A percentile compares a stretch with the other conserved stretches of the same genome.
Conservation (phyloP, 2,329 filamentous ascomycete genomes). For the Hymenoscyphus linearis region DNA sequence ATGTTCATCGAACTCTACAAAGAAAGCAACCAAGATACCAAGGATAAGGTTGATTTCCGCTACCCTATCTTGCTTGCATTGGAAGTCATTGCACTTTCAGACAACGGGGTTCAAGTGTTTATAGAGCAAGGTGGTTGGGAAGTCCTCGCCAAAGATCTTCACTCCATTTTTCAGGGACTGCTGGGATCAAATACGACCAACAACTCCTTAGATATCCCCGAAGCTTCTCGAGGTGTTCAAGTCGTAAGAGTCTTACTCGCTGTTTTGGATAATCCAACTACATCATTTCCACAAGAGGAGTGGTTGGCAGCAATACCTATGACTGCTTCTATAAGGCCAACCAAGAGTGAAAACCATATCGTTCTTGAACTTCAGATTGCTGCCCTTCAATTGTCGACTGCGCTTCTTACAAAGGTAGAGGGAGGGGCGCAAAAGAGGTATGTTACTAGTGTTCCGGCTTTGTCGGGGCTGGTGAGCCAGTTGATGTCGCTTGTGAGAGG, state of each 20-base stretch:
- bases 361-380: constrained; percentile 46
- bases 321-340: constrained; percentile 37
- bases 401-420: constrained; percentile 43
- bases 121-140: constrained; percentile 50
- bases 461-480: constrained; percentile 44
- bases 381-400: constrained; percentile 50
- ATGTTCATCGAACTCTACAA: constrained; percentile 60
- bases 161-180: constrained; percentile 37
- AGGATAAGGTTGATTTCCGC: constrained; percentile 55
- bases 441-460: constrained; percentile 44
- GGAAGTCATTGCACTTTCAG: constrained; percentile 49
- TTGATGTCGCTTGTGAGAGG: constrained; percentile 30
- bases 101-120: constrained; percentile 37
- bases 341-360: constrained; percentile 8
- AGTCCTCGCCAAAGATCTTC: constrained; percentile 46
- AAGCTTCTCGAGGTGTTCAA: constrained; percentile 46
- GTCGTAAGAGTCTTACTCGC: constrained; percentile 51
- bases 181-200: constrained; percentile 5
- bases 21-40: constrained; percentile 14
- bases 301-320: constrained; percentile 53
- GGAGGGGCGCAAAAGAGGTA: constrained; percentile 46
- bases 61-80: constrained; percentile 53
- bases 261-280: constrained; percentile 43
- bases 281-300: constrained; percentile 40
- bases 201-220: constrained; percentile 24